Evolutionary conservation across 805 yeast genomes (phyloP).

Genomic region (Barnettozyma wickerhamii): DNA sequence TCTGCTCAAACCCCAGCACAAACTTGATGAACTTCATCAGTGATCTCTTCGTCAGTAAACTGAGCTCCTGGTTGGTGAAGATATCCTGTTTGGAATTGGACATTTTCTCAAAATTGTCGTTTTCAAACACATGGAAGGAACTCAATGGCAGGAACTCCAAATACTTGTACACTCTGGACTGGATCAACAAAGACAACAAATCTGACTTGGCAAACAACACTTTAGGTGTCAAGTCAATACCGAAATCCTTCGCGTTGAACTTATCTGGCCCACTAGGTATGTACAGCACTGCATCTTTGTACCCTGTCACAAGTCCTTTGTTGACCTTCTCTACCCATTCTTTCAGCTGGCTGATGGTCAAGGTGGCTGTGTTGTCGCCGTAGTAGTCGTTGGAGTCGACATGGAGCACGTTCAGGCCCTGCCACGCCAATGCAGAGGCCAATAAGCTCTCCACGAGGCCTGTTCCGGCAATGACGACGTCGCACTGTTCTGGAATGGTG

Average conservation of each 20-base stretch:
- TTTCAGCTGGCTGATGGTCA: conserved; percentile 81
- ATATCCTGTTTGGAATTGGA: conserved; percentile 88
- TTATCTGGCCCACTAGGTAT: conserved; percentile 56
- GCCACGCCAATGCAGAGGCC: conserved; percentile 97
- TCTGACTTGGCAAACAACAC: conserved; percentile 89
- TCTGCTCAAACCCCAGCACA: conserved; percentile 64
- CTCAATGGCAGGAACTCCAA: conserved; percentile 87
- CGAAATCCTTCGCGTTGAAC: conserved; percentile 60
- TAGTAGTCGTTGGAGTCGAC: conserved; percentile 81
- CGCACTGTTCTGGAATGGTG: conserved; percentile 65
- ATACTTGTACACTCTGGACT: conserved; percentile 85
- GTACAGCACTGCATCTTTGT: conserved; percentile 71
- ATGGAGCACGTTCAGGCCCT: conserved; percentile 92
- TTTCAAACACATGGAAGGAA: conserved; percentile 90
- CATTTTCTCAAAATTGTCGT: conserved; percentile 83
- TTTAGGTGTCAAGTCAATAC: conserved; percentile 84
- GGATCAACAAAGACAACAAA: conserved; percentile 68
- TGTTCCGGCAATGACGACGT: conserved; percentile 88
- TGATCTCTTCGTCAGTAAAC: conserved; percentile 71
- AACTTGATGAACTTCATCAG: conserved; percentile 92
- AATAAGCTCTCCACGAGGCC: conserved; percentile 84
- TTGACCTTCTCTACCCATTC: conserved; percentile 79
- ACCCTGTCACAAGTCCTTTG: conserved; percentile 30
- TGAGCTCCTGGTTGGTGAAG: conserved; percentile 79
- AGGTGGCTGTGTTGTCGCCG: conserved; percentile 84